Base-by-base conservation (phyloP, 176 grass and related monocot genomes). In the Hyparrhenia diplandra region DNA sequence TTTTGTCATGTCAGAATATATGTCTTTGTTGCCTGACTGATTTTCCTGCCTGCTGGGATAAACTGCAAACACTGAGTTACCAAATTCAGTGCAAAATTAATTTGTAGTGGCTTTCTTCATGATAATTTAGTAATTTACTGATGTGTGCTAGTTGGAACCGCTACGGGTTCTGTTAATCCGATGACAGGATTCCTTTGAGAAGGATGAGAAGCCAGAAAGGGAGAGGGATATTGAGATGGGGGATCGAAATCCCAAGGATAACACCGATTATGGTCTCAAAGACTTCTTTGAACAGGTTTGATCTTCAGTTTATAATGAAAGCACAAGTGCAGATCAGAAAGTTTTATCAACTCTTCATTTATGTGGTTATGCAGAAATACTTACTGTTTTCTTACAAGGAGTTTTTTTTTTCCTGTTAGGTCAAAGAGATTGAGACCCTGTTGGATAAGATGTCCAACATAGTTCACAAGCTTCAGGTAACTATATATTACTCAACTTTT, bases 401-500 rank as follows among this genome's bases (percentile, higher is more conserved):
- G 13, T 18, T 24, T 78, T 51, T 58, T n/a, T 7, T 29, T 14
- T 30, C 29, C 42, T 86, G 37, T 10, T 69, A 94, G 92, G 92
- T 90, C 20, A 67, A 58, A 17, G 83, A 88, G 36, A 77, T 90
- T 69, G 88, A 88, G 64, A 77, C 41, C 10, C 13, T 94, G 17
- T 80, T 88, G 75, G 82, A 86, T 35, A 88, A 88, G 75, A 85
- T 90, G 69, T 84, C 88, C 75, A 88, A 64, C 34, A 87, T 88
- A 64, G 85, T 88, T 77, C 64, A 70, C 30, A 88, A 86, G 76
- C 88, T 94, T 86, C 88, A 94, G 92, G 88, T 90, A 77, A 65
- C 8, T 40, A 32, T 32, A 2, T 37, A 39, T 21, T n/a, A 8
- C 10, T 36, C 35, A 36, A 32, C 5, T 36, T 36, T 36, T 36